phyloP scores from a whole-genome alignment of 1,284 basidiomycete genomes.

The Ceratobasidium sp. region DNA sequence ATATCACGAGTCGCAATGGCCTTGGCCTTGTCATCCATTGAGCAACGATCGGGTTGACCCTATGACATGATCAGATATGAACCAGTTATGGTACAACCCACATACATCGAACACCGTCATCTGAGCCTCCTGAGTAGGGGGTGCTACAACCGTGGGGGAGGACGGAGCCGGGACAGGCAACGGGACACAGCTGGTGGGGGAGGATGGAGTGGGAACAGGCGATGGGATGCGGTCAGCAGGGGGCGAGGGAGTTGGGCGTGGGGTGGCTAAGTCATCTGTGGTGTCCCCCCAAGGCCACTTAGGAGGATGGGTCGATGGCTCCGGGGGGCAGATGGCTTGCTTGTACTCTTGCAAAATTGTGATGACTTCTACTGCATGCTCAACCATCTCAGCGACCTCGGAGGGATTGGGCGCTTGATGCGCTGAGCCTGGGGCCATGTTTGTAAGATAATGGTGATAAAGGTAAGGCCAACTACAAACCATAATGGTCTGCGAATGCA shows the following conservation, averaged over 20 bases:
- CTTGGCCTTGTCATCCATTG: slow-evolving; percentile 14
- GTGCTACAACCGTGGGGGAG: not conserved
- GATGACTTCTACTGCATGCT: slow-evolving; percentile 23
- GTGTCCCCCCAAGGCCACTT: slow-evolving; percentile 34
- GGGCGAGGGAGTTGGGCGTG: slow-evolving; percentile 17
- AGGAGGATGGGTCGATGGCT: not conserved
- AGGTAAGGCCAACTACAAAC: not conserved
- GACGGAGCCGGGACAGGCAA: not conserved
- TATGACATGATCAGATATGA: not conserved
- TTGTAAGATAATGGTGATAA: not conserved
- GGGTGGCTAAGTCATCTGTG: not conserved
- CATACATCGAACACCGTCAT: slow-evolving; percentile 38
- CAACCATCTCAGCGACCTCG: slow-evolving; percentile 30
- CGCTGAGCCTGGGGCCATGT: not conserved
- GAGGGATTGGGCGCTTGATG: not conserved
- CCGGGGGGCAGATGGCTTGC: not conserved
- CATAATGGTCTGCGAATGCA: slow-evolving; percentile 37
- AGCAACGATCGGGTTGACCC: slow-evolving; percentile 15
- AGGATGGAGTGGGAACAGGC: slow-evolving; percentile 9
- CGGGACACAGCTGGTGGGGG: slow-evolving; percentile 13
- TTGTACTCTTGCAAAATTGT: slow-evolving; percentile 17
- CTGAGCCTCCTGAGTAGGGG: slow-evolving; percentile 21
- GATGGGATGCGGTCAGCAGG: slow-evolving; percentile 16
- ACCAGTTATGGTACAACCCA: not conserved
- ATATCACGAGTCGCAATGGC: slow-evolving; percentile 23